These are phyloP conservation scores for Exophiala sp. DNA, from an alignment of 2,329 filamentous ascomycete genomes.

Conservation along the genomic window DNA sequence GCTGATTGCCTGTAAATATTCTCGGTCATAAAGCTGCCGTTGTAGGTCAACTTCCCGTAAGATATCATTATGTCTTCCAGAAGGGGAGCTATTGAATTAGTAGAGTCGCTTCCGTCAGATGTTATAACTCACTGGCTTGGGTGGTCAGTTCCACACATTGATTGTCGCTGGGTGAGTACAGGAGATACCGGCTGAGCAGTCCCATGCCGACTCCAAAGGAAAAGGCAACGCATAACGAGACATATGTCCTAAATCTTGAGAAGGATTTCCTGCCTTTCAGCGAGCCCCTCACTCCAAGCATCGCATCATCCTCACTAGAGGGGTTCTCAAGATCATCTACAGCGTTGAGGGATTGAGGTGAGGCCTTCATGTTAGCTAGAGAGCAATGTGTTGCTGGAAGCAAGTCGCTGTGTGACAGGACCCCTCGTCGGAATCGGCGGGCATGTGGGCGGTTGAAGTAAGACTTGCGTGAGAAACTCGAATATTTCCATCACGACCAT, in stretches of 20 bases:
- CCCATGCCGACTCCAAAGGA: neutral
- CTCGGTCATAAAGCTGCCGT: conserved; percentile 56
- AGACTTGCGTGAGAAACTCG: neutral
- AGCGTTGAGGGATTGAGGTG: neutral
- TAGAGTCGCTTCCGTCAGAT: neutral
- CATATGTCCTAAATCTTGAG: neutral
- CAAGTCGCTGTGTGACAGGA: neutral
- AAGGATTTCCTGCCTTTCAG: neutral
- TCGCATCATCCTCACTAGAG: neutral
- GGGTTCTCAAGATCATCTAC: neutral
- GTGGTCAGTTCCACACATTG: neutral
- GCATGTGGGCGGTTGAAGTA: neutral
- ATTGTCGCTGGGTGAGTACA: neutral
- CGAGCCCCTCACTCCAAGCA: neutral
- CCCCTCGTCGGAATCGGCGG: neutral
- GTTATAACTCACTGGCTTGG: neutral
- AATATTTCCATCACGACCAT: neutral
- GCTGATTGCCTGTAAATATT: conserved; percentile 52
- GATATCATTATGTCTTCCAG: neutral
- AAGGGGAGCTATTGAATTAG: neutral
- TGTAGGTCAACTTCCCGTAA: conserved; percentile 39
- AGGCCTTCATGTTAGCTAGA: neutral
- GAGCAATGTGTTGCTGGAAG: neutral
- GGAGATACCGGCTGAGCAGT: neutral
- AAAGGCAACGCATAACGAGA: neutral